Base-by-base conservation (phyloP, 2,329 filamentous ascomycete species). In the Xylaria sp. region DNA sequence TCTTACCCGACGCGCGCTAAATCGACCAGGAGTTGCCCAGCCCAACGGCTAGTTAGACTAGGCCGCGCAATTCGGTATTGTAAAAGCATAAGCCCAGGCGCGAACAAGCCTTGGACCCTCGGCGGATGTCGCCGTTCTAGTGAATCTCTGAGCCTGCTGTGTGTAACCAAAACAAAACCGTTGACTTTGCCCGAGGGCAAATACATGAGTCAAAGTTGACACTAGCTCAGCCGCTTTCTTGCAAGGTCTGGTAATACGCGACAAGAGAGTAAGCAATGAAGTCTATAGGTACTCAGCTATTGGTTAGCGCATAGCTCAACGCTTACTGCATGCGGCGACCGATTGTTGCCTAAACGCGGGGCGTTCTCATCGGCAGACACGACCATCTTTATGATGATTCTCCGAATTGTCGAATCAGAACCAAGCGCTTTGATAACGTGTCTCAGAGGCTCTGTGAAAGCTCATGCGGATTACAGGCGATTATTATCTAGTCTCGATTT, bases 301-400 rank as follows among this genome's bases (percentile, higher is more conserved):
- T 51, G 56, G 38, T 33, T 61, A 9, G 50, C n/a, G 27, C 27
- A 49, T 31, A 47, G 51, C 56, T 54, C 49, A 61, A 51, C 49
- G 42, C 20, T 55, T 47, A 42, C 56, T 54, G 27, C 39, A 39
- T 44, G 33, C 49, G n/a, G 42, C 6, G 27, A 59, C 17, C 50
- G 11, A 54, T 58, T 67, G 60, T 58, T 64, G 67, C 67, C 64
- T 67, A 59, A 57, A 44, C 54, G 56, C 58, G 20, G 57, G 66
- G 63, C 63, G 56, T 60, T 53, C 51, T 61, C 45, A 10, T 64
- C 57, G 38, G 63, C 59, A 25, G 45, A 63, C 56, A 61, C 20
- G 33, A 29, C 38, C 54, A 25, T 45, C 11, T 15, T 31, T 31
- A 57, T 53, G 36, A 56, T 45, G 11, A 38, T 45, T 29, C 36